A percentile compares a stretch with the other conserved stretches of the same genome.
These are phyloP conservation scores for Penicillium sp. DNA, from an alignment of 2,329 filamentous ascomycete species.

Conservation along the genomic window DNA sequence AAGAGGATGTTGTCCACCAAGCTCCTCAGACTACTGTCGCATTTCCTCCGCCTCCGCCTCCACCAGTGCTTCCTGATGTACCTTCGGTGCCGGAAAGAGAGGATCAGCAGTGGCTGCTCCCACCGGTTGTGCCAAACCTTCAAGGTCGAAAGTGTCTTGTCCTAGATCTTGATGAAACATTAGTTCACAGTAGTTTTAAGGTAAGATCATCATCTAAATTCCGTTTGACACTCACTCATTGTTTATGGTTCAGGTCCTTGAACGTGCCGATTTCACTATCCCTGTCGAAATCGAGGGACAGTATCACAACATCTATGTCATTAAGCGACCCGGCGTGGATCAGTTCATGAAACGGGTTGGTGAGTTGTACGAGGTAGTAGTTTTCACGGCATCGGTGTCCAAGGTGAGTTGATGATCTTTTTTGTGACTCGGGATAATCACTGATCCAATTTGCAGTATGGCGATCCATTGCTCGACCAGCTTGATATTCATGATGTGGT, in stretches of 20 bases:
- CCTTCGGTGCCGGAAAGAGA: constrained; percentile 37
- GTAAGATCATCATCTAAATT: constrained; percentile 48
- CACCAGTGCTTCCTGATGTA: constrained; percentile 34
- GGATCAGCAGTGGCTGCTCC: constrained; percentile 71
- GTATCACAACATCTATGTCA: constrained; percentile 99
- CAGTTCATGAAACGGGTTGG: constrained; percentile 98
- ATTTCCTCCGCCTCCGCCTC: constrained; percentile 58
- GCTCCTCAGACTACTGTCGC: constrained; percentile 45
- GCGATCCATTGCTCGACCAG: constrained; percentile 92
- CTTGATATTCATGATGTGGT: constrained; percentile 96
- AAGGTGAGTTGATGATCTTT: constrained; percentile 62
- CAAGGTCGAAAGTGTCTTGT: constrained; percentile 92
- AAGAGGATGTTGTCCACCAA: constrained; percentile 37
- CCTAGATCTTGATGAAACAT: constrained; percentile 90
- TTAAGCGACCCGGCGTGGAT: constrained; percentile 97
- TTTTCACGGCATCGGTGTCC: constrained; percentile 97
- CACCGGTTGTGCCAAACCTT: constrained; percentile 76
- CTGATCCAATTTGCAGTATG: constrained; percentile 63
- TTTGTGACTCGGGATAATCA: background rate
- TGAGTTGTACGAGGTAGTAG: constrained; percentile 96
- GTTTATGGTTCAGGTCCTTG: constrained; percentile 69
- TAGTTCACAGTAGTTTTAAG: constrained; percentile 99
- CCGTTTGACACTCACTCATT: background rate
- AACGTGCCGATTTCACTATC: constrained; percentile 98
- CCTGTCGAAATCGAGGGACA: constrained; percentile 98